Evolutionary conservation across 768 basidiomycete genomes (phyloP).

Genomic region (Trametes maxima): DNA sequence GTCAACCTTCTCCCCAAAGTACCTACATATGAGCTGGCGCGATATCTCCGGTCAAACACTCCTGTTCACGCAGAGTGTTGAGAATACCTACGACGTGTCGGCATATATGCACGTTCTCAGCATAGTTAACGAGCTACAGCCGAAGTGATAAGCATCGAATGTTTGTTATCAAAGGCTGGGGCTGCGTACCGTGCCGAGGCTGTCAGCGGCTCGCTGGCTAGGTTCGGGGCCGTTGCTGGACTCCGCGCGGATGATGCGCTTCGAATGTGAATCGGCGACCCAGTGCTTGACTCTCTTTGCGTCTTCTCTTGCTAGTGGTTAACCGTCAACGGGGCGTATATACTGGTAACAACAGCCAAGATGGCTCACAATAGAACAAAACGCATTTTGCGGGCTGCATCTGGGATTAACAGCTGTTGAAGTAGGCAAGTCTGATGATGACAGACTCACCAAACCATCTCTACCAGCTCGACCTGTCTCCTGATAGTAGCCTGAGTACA

Average conservation of each 20-base stretch:
- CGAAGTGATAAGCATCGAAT: neutral
- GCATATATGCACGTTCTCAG: constrained; percentile 62
- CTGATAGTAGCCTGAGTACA: constrained; percentile 72
- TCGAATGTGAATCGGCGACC: constrained; percentile 49
- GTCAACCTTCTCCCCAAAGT: constrained; percentile 76
- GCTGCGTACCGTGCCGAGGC: constrained; percentile 55
- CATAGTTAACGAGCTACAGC: constrained; percentile 49
- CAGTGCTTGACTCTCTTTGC: constrained; percentile 55
- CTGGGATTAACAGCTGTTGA: neutral
- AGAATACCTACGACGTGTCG: constrained; percentile 64
- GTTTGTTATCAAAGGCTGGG: constrained; percentile 26
- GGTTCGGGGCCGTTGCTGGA: constrained; percentile 54
- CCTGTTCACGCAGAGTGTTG: no score
- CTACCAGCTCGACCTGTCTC: constrained; percentile 88
- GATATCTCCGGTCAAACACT: neutral
- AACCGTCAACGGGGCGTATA: neutral
- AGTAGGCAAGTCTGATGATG: neutral
- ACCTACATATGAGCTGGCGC: constrained; percentile 71
- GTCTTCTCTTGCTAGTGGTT: constrained; percentile 70
- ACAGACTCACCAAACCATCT: constrained; percentile 60
- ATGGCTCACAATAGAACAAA: constrained; percentile 72
- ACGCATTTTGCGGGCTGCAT: constrained; percentile 76
- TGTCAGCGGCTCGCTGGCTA: constrained; percentile 67
- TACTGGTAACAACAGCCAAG: neutral
- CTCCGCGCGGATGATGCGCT: constrained; percentile 45